These are phyloP conservation scores for Caulochytrium protostelioides DNA, from an alignment of 371 early-diverging fungal species.

Conservation along the genomic window DNA sequence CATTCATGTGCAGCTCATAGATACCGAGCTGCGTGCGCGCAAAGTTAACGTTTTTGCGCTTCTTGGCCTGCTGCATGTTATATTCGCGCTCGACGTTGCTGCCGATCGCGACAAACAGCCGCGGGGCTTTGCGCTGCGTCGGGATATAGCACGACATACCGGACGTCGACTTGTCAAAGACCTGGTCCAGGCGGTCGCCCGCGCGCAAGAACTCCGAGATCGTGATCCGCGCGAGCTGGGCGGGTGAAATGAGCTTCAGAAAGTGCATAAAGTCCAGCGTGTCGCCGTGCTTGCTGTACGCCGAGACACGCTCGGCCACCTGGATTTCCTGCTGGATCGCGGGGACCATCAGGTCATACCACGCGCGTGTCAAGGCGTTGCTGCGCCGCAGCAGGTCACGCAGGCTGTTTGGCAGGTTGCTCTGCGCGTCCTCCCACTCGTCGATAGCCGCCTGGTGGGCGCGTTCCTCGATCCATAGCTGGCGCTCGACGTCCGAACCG, in stretches of 20 bases:
- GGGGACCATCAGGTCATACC: slow-evolving; percentile 49
- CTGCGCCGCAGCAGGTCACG: slow-evolving; percentile 19
- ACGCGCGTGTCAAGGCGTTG: slow-evolving; percentile 41
- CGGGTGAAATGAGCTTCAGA: slow-evolving; percentile 42
- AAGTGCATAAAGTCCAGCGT: slow-evolving; percentile 32
- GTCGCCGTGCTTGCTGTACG: background rate
- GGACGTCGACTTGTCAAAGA: too few relatives aligned
- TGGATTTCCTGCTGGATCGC: slow-evolving; percentile 41
- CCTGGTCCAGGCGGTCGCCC: too few relatives aligned
- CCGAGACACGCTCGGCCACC: slow-evolving; percentile 4
- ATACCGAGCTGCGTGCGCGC: slow-evolving; percentile 1
- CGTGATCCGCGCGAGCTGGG: slow-evolving; percentile 60
- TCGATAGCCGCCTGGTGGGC: slow-evolving; percentile 57
- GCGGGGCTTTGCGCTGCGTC: too few relatives aligned
- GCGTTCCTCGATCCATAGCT: slow-evolving; percentile 62
- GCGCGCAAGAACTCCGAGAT: slow-evolving; percentile 58
- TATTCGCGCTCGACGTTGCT: slow-evolving; percentile 64
- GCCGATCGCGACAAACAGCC: slow-evolving; percentile 44
- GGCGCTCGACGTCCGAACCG: slow-evolving; percentile 38
- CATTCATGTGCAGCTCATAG: slow-evolving; percentile 15
- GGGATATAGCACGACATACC: too few relatives aligned
- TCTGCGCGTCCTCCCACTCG: slow-evolving; percentile 5
- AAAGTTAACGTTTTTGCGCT: slow-evolving; percentile 27
- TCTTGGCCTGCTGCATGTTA: slow-evolving; percentile 49
- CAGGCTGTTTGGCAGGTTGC: slow-evolving; percentile 32